These are phyloP conservation scores for Pyricularia sp. DNA, from an alignment of 2,329 filamentous ascomycete species.

Conservation along the genomic window DNA sequence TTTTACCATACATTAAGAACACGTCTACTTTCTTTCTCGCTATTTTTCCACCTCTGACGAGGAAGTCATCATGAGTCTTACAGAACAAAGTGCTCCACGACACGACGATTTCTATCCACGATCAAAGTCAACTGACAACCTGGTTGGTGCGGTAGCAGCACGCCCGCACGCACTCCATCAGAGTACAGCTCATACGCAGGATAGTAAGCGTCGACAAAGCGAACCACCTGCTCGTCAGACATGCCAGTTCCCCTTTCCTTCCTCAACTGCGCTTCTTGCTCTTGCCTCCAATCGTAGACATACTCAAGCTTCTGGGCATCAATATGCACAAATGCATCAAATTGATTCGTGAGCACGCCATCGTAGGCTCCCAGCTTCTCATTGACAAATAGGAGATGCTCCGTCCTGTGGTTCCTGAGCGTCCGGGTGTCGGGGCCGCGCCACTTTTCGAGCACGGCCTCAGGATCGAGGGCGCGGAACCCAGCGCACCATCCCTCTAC, in stretches of 20 bases:
- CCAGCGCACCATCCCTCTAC: constrained; percentile 91
- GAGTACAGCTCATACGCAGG: constrained; percentile 65
- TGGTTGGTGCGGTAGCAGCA: constrained; percentile 40
- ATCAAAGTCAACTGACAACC: constrained; percentile 52
- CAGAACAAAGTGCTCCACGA: constrained; percentile 45
- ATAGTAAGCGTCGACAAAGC: constrained; percentile 63
- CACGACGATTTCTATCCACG: constrained; percentile 49
- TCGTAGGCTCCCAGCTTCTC: constrained; percentile 37
- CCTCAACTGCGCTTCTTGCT: constrained; percentile 70
- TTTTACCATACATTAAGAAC: neutral
- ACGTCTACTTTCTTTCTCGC: constrained; percentile 6
- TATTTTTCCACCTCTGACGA: neutral
- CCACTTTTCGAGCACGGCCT: constrained; percentile 40
- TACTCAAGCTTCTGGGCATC: constrained; percentile 64
- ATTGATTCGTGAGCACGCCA: constrained; percentile 31
- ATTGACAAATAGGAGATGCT: constrained; percentile 42
- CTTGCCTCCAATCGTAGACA: constrained; percentile 75
- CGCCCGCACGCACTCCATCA: constrained; percentile 46
- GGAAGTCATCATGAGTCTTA: neutral
- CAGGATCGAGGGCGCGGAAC: constrained; percentile 54
- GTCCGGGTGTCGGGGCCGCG: constrained; percentile 34
- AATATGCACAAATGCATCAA: constrained; percentile 48
- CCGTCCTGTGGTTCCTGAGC: constrained; percentile 35
- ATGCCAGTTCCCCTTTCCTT: constrained; percentile 63
- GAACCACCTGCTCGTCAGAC: constrained; percentile 68